Evolutionary conservation across 1,284 basidiomycete genomes (phyloP).

Genomic region (Caloboletus firmus): DNA sequence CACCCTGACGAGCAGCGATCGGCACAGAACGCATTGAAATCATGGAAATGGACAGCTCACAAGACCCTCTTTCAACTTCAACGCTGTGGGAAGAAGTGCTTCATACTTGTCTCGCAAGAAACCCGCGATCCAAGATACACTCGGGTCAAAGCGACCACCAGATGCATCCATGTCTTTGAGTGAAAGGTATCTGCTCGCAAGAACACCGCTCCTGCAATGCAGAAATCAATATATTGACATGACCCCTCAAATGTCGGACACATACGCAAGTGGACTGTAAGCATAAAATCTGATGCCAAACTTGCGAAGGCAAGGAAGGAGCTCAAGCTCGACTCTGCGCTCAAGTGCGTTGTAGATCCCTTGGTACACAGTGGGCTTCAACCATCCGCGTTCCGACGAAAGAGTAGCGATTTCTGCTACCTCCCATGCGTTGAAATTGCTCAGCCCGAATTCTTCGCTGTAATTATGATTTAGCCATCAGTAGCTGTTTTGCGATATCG

Average conservation of each 20-base stretch:
- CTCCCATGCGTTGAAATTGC: conserved; percentile 46
- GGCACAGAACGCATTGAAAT: background rate
- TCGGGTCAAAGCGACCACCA: background rate
- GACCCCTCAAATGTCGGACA: background rate
- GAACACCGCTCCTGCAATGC: conserved; percentile 1
- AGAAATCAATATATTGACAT: background rate
- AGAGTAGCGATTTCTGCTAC: conserved; percentile 40
- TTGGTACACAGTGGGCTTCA: conserved; percentile 33
- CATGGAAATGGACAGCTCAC: background rate
- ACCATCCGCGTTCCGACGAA: conserved; percentile 34
- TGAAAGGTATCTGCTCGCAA: conserved; percentile 2
- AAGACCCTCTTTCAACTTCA: conserved; percentile 5
- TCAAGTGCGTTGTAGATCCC: conserved; percentile 44
- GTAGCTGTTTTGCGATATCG: background rate
- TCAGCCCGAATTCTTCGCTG: conserved; percentile 43
- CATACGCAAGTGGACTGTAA: conserved; percentile 48
- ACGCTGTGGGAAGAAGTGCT: conserved; percentile 1
- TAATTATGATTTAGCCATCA: background rate
- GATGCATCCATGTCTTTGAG: background rate
- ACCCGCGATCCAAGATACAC: background rate
- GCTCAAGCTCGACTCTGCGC: conserved; percentile 44
- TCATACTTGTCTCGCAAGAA: conserved; percentile 1
- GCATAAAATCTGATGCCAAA: conserved; percentile 46
- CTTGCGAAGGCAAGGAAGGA: conserved; percentile 44
- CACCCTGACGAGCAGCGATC: conserved; percentile 7